Base-by-base conservation (phyloP, 2,329 filamentous ascomycete genomes). In the Coniella vitis region DNA sequence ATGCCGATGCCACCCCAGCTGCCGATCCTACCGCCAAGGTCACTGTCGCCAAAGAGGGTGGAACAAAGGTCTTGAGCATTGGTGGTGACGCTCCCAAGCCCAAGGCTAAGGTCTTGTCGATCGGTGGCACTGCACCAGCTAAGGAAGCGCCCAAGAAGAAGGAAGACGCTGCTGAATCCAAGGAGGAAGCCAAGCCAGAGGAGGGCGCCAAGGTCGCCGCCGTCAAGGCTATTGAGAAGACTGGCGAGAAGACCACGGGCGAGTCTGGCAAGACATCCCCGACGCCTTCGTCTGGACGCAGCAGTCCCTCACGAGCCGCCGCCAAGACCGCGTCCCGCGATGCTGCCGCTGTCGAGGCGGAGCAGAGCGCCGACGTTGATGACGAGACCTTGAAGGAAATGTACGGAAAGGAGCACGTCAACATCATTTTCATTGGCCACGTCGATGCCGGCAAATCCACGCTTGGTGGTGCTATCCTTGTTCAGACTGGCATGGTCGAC, bases 391-490 rank as follows among this genome's bases (percentile, higher is more conserved):
- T 98, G 53, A 88, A 90, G 67, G 91, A 97, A 66, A 93, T 98
- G 54, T 98, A 93, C 66, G 93, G 93, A 65, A 96, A 97, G 69
- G 90, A 84, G 64, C 81, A 84, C 59, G 73, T 98, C 61, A 98
- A 98, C 70, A 86, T 98, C 59, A 95, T 97, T 57, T 96, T 97
- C 71, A 86, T 97, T 63, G 91, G 93, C 45, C 93, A 98, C 76
- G 94, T 98, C 60, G 93, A 98, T 73, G 93, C 93, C 45, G 93
- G 93, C 60, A 98, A 98, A 73, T 96, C 90, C 35, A 98, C 93
- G 3, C 77, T 98, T 5, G 93, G 93, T 64, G 93, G 93, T 44
- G 87, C 87, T 45, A 95, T 98, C 55, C 76, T 98, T 13, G 95
- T 93, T 66, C 83, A 82, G 45, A 96, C 91, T 4, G 93, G 93